Evolutionary conservation across 371 early-diverging fungal species (phyloP).

Genomic region (Syncephalastrum monosporum): DNA sequence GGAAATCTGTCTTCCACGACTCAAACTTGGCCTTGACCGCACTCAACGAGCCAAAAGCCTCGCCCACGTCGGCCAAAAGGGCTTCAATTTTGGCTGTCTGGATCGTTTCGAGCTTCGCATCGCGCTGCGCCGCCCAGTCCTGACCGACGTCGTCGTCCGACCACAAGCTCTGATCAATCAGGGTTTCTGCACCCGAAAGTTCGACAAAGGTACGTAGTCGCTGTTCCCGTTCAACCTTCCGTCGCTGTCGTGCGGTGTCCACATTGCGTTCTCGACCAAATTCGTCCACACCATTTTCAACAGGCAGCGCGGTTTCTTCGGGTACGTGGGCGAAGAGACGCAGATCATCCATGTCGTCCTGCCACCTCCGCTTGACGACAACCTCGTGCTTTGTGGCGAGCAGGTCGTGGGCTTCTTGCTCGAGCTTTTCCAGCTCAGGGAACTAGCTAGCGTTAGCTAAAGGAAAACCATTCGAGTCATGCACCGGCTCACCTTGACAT

Average conservation of each 20-base stretch:
- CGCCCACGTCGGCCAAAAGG: conserved; percentile 48
- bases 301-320: conserved; percentile 13
- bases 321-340: conserved; percentile 46
- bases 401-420: conserved; percentile 49
- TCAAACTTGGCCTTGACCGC: conserved; percentile 61
- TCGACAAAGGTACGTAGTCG: conserved; percentile 16
- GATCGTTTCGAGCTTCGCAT: conserved; percentile 29
- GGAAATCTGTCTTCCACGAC: conserved; percentile 62
- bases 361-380: conserved; percentile 36
- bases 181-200: conserved; percentile 11
- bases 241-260: conserved; percentile 26
- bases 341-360: conserved; percentile 52
- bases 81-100: conserved; percentile 20
- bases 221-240: conserved; percentile 31
- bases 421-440: conserved; percentile 63
- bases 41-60: conserved; percentile 54
- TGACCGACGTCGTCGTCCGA: conserved; percentile 56
- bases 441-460: conserved; percentile 33
- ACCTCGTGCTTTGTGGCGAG: conserved; percentile 40
- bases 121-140: conserved; percentile 26
- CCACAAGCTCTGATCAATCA: conserved; percentile 45
- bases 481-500: conserved; percentile 52
- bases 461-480: background rate
- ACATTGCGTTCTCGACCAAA: conserved; percentile 47
- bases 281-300: conserved; percentile 38